These are phyloP conservation scores for Eimeria tenella DNA, from an alignment of 169 alveolate genomes.

Conservation along the genomic window DNA sequence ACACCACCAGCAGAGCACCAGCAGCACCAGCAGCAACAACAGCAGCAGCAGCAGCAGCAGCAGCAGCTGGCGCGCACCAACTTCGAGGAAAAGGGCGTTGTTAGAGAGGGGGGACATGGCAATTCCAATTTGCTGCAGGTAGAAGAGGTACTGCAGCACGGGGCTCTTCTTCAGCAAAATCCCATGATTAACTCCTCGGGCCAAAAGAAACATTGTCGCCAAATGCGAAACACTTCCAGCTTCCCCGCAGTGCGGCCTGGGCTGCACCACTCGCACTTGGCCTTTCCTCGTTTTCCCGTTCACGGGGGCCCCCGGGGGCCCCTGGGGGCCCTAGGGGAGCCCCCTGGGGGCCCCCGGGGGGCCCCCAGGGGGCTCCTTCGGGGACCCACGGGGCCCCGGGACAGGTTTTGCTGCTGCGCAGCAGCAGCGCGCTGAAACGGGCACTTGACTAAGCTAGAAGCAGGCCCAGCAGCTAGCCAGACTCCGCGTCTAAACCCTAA, in stretches of 20 bases:
- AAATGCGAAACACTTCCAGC: slow-evolving; percentile 92
- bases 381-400: too few species aligned
- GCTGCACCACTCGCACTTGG: slow-evolving; percentile 20
- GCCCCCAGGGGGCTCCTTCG: too few species aligned
- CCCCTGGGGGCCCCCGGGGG: too few species aligned
- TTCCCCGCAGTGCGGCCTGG: slow-evolving; percentile 96
- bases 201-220: slow-evolving; percentile 90
- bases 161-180: slow-evolving; percentile 88
- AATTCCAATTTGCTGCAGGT: slow-evolving; percentile 93
- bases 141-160: slow-evolving; percentile 91
- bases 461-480: neutral
- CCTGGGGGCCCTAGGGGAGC: too few species aligned
- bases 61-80: slow-evolving; percentile 21
- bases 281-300: too few species aligned
- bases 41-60: neutral
- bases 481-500: slow-evolving; percentile 27
- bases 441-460: too few species aligned
- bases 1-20: neutral
- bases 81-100: slow-evolving; percentile 89
- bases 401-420: too few species aligned
- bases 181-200: slow-evolving; percentile 93
- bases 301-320: too few species aligned
- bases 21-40: neutral
- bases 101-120: slow-evolving; percentile 95
- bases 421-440: too few species aligned